Percentiles rank a stretch among this genome's conserved stretches.
These are phyloP conservation scores for Gnetum montanum DNA, from an alignment of 75 land plant species.

Conservation along the genomic window DNA sequence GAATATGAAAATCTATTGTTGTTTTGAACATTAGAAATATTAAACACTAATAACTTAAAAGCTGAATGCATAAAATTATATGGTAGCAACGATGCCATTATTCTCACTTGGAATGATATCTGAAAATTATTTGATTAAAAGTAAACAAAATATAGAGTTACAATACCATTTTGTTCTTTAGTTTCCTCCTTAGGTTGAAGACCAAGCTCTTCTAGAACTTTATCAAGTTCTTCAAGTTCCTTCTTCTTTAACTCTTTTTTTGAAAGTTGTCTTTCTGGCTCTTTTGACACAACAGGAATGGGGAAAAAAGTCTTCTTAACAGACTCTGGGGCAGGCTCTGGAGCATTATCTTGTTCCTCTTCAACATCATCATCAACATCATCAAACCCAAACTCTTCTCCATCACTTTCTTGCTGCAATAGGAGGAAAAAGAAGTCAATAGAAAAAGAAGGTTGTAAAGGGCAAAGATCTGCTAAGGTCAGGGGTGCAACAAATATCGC, in stretches of 20 bases:
- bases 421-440: not conserved
- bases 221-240: constrained; percentile 87
- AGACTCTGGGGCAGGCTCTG: constrained; percentile 22
- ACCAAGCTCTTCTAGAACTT: constrained; percentile 79
- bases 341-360: constrained; percentile 67
- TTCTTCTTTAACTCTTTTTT: constrained; percentile 91
- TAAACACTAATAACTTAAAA: no score
- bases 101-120: no score
- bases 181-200: constrained; percentile 35
- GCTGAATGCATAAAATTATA: no score
- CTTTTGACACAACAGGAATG: constrained; percentile 34
- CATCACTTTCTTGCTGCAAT: constrained; percentile 85
- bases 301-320: constrained; percentile 17
- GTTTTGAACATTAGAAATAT: no score
- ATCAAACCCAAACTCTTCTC: constrained; percentile 72
- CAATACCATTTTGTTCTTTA: constrained; percentile 24
- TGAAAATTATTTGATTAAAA: not conserved
- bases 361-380: constrained; percentile 68
- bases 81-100: no score
- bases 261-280: constrained; percentile 87
- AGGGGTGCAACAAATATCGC: not conserved
- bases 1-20: no score
- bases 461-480: not conserved
- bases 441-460: constrained; percentile 1
- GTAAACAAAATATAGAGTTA: not conserved